Conservation (phyloP, 2,329 filamentous ascomycete genomes). For the Hymenoscyphus scutula region DNA sequence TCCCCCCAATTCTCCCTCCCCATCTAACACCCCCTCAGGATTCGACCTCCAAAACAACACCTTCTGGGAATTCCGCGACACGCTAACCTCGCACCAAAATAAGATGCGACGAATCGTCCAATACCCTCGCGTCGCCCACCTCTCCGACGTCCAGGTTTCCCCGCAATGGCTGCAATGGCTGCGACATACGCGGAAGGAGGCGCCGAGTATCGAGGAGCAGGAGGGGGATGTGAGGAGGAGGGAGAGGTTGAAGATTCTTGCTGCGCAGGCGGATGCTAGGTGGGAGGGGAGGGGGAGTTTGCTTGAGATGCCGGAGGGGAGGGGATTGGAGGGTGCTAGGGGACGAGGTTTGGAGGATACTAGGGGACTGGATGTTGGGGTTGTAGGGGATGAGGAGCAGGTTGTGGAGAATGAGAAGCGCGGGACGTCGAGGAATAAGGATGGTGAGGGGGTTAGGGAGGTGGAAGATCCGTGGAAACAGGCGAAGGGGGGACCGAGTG, state of each 20-base stretch:
- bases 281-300: constrained; percentile 60
- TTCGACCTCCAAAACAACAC: constrained; percentile 65
- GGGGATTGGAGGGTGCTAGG: constrained; percentile 35
- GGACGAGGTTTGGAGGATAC: constrained; percentile 19
- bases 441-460: constrained; percentile 5
- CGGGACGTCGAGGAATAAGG: constrained; percentile 9
- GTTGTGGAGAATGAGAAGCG: neutral
- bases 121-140: constrained; percentile 54
- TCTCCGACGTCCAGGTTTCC: constrained; percentile 53
- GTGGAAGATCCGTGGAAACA: constrained; percentile 55
- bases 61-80: constrained; percentile 65
- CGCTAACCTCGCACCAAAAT: constrained; percentile 35
- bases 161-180: constrained; percentile 70
- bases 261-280: constrained; percentile 57
- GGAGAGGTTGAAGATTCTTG: constrained; percentile 53
- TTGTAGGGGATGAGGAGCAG: constrained; percentile 12
- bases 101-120: constrained; percentile 62
- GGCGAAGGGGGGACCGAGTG: constrained; percentile 54
- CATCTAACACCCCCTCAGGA: constrained; percentile 37
- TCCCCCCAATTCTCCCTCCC: neutral
- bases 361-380: constrained; percentile 8
- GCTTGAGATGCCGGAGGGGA: constrained; percentile 40
- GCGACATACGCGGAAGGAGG: constrained; percentile 53
- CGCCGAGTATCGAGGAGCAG: constrained; percentile 59
- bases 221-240: constrained; percentile 51